These are phyloP conservation scores for Moniliophthora roreri DNA, from an alignment of 1,284 basidiomycete species.

Conservation along the genomic window DNA sequence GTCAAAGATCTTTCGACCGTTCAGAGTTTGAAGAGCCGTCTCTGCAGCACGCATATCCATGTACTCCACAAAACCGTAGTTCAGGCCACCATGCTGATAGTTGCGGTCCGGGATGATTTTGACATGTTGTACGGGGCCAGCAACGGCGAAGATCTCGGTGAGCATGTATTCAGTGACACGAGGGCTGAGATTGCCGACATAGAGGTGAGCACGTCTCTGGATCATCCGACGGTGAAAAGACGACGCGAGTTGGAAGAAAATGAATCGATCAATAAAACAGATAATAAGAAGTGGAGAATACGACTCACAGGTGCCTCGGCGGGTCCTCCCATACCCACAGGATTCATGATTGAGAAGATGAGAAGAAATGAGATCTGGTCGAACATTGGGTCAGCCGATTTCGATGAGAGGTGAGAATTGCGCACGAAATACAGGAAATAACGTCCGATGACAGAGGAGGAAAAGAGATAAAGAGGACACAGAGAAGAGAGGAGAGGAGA, in stretches of 20 bases:
- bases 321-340: slow-evolving; percentile 63
- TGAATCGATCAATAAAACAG: slow-evolving; percentile 29
- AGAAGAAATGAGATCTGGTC: slow-evolving; percentile 33
- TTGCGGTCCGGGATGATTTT: slow-evolving; percentile 99
- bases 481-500: slow-evolving; percentile 38
- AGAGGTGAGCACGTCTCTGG: slow-evolving; percentile 88
- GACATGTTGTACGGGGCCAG: slow-evolving; percentile 93
- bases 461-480: slow-evolving; percentile 41
- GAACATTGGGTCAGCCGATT: slow-evolving; percentile 17
- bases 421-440: slow-evolving; percentile 42
- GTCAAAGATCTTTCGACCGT: slow-evolving; percentile 97
- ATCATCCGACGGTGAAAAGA: slow-evolving; percentile 20
- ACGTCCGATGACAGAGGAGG: slow-evolving; percentile 47
- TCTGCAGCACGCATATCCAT: slow-evolving; percentile 97
- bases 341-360: slow-evolving; percentile 74
- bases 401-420: slow-evolving; percentile 19
- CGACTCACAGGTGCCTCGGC: slow-evolving; percentile 75
- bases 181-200: slow-evolving; percentile 95
- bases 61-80: slow-evolving; percentile 98
- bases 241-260: slow-evolving; percentile 22
- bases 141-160: slow-evolving; percentile 94
- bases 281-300: slow-evolving; percentile 5
- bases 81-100: slow-evolving; percentile 95
- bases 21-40: slow-evolving; percentile 93
- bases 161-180: slow-evolving; percentile 94